phyloP scores from a whole-genome alignment of 805 yeast species.

The Metschnikowia arizonensis region DNA sequence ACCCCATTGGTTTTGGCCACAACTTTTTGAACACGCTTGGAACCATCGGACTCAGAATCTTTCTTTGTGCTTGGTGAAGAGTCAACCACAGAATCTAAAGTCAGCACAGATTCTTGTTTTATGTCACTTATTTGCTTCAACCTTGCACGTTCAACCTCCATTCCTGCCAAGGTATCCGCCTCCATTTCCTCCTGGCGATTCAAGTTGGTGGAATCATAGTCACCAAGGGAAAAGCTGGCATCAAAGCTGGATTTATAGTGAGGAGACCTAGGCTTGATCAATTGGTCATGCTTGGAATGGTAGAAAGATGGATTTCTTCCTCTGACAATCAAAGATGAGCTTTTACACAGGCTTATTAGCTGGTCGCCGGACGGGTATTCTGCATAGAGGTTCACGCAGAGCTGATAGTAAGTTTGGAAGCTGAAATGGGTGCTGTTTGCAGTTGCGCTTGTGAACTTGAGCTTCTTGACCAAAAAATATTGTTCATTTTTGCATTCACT shows the following conservation, averaged over 20 bases:
- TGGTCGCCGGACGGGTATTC: slow-evolving; percentile 10
- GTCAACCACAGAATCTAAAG: neutral
- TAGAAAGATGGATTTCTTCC: slow-evolving; percentile 63
- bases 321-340: slow-evolving; percentile 49
- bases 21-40: neutral
- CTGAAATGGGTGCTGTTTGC: slow-evolving; percentile 48
- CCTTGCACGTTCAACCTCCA: neutral
- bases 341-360: slow-evolving; percentile 8
- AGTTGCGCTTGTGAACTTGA: slow-evolving; percentile 49
- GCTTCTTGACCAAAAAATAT: slow-evolving; percentile 35
- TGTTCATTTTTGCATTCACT: slow-evolving; percentile 18
- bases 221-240: neutral
- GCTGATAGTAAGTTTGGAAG: slow-evolving; percentile 43
- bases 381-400: slow-evolving; percentile 12
- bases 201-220: neutral
- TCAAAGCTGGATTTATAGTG: slow-evolving; percentile 7
- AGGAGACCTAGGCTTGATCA: slow-evolving; percentile 29
- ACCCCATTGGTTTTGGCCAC: neutral
- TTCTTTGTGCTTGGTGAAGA: neutral
- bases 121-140: neutral
- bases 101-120: neutral
- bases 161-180: neutral
- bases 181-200: neutral
- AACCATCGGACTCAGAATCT: no score
- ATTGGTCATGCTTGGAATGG: slow-evolving; percentile 47